Conservation (phyloP, 345 rosid genomes). For the Gossypium australe region DNA sequence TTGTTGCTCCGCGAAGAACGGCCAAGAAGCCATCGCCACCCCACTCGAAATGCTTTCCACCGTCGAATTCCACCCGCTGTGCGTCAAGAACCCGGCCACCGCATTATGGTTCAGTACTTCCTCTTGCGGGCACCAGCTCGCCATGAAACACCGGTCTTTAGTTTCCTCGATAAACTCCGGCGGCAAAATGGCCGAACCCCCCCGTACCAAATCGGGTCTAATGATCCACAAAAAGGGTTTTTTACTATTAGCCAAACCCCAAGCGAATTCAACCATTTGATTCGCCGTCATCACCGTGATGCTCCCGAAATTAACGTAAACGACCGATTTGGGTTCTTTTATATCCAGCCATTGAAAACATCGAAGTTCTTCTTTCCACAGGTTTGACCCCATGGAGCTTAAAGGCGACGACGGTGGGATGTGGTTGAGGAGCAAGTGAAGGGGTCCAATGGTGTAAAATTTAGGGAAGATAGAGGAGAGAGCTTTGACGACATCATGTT, state of each 20-base stretch:
- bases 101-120: background rate
- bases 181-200: background rate
- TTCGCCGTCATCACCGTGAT: constrained; percentile 11
- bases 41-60: background rate
- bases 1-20: background rate
- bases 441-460: constrained; percentile 22
- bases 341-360: constrained; percentile 23
- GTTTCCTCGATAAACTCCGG: constrained; percentile 10
- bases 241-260: constrained; percentile 24
- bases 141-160: background rate
- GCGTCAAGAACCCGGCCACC: background rate
- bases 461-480: background rate
- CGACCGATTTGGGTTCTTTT: constrained; percentile 19
- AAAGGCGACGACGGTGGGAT: background rate
- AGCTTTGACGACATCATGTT: constrained; percentile 21
- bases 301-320: constrained; percentile 25
- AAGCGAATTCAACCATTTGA: constrained; percentile 23
- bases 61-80: background rate
- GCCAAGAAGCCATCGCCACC: background rate
- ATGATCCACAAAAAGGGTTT: constrained; percentile 24
- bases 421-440: constrained; percentile 12
- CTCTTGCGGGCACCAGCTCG: background rate
- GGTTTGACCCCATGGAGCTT: constrained; percentile 3
- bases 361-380: constrained; percentile 23
- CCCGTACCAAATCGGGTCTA: constrained; percentile 23